Evolutionary conservation across 345 rosid genomes (phyloP).

Genomic region (Hirschfeldia incana): DNA sequence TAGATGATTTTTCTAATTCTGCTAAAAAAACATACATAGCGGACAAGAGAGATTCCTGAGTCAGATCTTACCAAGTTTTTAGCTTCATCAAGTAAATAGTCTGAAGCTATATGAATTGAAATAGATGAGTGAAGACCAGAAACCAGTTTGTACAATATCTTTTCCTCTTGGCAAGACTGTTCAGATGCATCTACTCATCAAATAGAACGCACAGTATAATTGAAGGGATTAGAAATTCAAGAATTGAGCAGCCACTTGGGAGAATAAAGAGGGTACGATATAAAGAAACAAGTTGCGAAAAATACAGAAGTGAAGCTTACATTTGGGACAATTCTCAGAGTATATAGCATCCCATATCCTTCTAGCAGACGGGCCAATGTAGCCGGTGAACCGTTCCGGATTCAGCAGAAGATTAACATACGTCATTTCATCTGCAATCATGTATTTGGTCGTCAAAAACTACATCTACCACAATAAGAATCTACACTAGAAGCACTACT

Average conservation of each 20-base stretch:
- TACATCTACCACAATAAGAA: not conserved
- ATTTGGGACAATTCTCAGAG: slow-evolving; percentile 87
- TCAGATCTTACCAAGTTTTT: slow-evolving; percentile 50
- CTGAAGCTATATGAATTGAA: slow-evolving; percentile 83
- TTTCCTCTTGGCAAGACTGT: slow-evolving; percentile 82
- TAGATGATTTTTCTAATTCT: not conserved
- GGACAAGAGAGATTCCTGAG: not conserved
- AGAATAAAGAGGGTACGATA: not conserved
- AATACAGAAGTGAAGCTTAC: slow-evolving; percentile 43
- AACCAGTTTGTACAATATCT: slow-evolving; percentile 79
- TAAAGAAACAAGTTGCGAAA: not conserved
- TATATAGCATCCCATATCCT: slow-evolving; percentile 97
- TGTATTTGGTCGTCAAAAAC: not conserved
- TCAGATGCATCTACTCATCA: slow-evolving; percentile 64
- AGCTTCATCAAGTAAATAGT: slow-evolving; percentile 84
- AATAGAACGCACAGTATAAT: slow-evolving; percentile 1
- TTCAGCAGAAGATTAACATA: slow-evolving; percentile 89
- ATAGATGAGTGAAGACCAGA: slow-evolving; percentile 98
- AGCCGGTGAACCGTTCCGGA: slow-evolving; percentile 92
- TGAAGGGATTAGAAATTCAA: slow-evolving; percentile 13
- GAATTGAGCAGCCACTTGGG: slow-evolving; percentile 1
- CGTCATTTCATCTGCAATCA: slow-evolving; percentile 74
- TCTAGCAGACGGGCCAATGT: slow-evolving; percentile 85
- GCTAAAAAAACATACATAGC: slow-evolving; percentile 4
- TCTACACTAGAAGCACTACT: not conserved